Evolutionary conservation across 192 early-diverging fungal genomes (phyloP).

Genomic region (Coemansia sp.): DNA sequence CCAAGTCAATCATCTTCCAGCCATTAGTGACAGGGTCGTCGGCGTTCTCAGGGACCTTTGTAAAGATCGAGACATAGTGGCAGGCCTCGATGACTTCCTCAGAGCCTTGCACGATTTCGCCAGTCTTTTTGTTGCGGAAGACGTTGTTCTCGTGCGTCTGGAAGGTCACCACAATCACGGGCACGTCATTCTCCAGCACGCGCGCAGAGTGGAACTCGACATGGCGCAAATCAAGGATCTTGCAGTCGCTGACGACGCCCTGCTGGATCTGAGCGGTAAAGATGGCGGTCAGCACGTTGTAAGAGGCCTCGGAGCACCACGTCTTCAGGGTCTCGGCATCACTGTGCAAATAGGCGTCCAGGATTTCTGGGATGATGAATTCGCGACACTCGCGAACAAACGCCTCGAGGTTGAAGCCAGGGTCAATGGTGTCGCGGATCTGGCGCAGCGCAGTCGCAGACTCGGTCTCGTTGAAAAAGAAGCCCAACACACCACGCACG

Average conservation of each 20-base stretch:
- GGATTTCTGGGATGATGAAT: constrained; percentile 92
- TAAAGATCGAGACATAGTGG: constrained; percentile 86
- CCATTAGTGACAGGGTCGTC: constrained; percentile 82
- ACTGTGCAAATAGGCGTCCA: constrained; percentile 90
- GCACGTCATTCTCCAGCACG: constrained; percentile 90
- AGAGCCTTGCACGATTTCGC: constrained; percentile 82
- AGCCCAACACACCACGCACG: constrained; percentile 71
- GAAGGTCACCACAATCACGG: constrained; percentile 86
- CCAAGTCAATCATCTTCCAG: constrained; percentile 91
- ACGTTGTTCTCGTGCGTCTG: constrained; percentile 90
- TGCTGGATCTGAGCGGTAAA: constrained; percentile 81
- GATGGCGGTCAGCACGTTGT: constrained; percentile 78
- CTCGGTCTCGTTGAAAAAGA: constrained; percentile 91
- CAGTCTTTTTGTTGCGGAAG: constrained; percentile 82
- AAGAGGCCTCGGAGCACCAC: constrained; percentile 94
- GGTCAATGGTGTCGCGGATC: constrained; percentile 78
- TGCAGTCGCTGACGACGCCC: constrained; percentile 90
- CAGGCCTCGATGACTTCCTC: constrained; percentile 87
- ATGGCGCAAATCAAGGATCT: constrained; percentile 87
- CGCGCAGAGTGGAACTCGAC: constrained; percentile 87
- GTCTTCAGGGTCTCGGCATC: constrained; percentile 77
- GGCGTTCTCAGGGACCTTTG: constrained; percentile 76
- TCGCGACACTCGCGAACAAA: constrained; percentile 90
- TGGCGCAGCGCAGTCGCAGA: constrained; percentile 82
- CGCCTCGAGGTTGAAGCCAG: constrained; percentile 74